phyloP scores from a whole-genome alignment of 805 yeast genomes.

The Ogataea minuta region DNA sequence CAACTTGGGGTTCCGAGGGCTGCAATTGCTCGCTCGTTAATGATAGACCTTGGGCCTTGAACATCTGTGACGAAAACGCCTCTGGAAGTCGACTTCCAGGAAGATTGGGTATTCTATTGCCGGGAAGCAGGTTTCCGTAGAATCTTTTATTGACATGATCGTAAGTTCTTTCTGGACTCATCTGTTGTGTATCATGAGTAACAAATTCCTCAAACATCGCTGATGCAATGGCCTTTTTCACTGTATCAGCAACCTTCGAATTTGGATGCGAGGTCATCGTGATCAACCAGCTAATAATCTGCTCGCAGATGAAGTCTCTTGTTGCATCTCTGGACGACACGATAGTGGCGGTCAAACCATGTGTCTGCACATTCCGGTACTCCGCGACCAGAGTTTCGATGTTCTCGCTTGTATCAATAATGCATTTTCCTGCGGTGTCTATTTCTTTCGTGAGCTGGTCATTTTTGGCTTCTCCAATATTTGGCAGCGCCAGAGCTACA shows the following conservation, averaged over 20 bases:
- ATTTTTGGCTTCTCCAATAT: conserved; percentile 3
- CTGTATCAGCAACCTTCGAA: conserved; percentile 35
- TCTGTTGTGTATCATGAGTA: conserved; percentile 35
- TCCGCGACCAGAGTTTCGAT: conserved; percentile 19
- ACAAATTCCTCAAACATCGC: conserved; percentile 38
- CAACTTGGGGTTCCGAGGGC: neutral
- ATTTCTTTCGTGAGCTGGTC: conserved; percentile 40
- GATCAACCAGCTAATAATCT: conserved; percentile 51
- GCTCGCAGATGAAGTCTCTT: conserved; percentile 46
- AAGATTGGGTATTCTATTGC: conserved; percentile 37
- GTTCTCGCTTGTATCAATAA: conserved; percentile 38
- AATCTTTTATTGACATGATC: conserved; percentile 21
- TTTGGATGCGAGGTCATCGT: conserved; percentile 40
- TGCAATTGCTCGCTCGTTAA: neutral
- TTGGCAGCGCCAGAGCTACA: conserved; percentile 18
- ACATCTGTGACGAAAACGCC: conserved; percentile 27
- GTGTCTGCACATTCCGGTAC: conserved; percentile 20
- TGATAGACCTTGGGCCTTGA: conserved; percentile 14
- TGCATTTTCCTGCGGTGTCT: conserved; percentile 49
- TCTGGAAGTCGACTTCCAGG: conserved; percentile 30
- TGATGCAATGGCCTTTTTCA: conserved; percentile 44
- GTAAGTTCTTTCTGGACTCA: conserved; percentile 16
- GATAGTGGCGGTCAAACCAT: conserved; percentile 57
- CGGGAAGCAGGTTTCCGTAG: conserved; percentile 35
- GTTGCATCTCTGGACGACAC: conserved; percentile 48